phyloP scores from a whole-genome alignment of 768 basidiomycete species.

The Leccinum uliginosum region DNA sequence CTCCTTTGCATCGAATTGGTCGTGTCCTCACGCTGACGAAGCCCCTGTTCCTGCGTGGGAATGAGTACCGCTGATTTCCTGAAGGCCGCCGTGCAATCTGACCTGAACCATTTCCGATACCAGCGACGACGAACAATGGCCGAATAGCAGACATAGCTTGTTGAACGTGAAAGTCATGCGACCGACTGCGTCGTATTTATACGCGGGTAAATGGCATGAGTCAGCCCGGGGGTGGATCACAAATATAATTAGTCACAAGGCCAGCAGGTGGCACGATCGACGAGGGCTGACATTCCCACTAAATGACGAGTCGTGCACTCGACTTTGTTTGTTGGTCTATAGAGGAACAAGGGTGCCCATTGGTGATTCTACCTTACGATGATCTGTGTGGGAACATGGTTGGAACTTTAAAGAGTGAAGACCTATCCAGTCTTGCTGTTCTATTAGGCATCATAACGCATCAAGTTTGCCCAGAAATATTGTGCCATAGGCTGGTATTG shows the following conservation, averaged over 20 bases:
- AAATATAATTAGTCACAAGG: conserved; percentile 12
- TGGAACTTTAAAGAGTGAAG: no score
- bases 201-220: conserved; percentile 7
- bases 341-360: not conserved
- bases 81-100: not conserved
- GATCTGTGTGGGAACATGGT: no score
- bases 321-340: conserved; percentile 10
- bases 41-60: conserved; percentile 48
- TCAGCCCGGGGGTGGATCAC: conserved; percentile 15
- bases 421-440: conserved; percentile 85
- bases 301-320: not conserved
- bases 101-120: conserved; percentile 42
- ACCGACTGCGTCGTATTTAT: conserved; percentile 7
- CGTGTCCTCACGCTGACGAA: conserved; percentile 47
- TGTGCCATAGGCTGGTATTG: conserved; percentile 59
- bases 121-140: conserved; percentile 56
- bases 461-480: conserved; percentile 65
- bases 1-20: not conserved
- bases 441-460: conserved; percentile 52
- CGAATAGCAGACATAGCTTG: conserved; percentile 33
- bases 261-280: conserved; percentile 10
- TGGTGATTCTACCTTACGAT: no score
- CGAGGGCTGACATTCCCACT: not conserved
- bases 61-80: not conserved
- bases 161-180: not conserved